Conservation (phyloP, 1,139 yeast species). For the Neolecta irregularis region DNA sequence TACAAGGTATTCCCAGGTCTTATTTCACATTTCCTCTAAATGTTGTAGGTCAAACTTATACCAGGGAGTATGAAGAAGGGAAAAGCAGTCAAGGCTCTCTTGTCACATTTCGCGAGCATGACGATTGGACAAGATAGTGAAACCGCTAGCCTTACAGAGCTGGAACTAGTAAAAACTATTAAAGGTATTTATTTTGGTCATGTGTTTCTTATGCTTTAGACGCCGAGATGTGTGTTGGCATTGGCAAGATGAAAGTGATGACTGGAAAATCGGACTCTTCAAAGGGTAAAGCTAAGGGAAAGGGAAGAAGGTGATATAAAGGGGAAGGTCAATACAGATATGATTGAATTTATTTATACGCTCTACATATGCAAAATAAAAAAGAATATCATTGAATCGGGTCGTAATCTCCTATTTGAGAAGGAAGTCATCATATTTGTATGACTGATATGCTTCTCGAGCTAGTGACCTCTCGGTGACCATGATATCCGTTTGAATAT, state of each 20-base stretch:
- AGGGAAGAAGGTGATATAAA: not conserved
- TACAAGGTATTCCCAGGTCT: too few relatives aligned
- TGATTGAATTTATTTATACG: too few relatives aligned
- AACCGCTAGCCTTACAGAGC: constrained; percentile 58
- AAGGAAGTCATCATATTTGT: constrained; percentile 8
- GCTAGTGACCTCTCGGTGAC: constrained; percentile 42
- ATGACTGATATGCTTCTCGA: constrained; percentile 9
- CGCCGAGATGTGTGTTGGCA: constrained; percentile 37
- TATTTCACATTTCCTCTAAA: too few relatives aligned
- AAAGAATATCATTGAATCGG: too few relatives aligned
- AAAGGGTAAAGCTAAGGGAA: constrained; percentile 2
- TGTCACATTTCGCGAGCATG: constrained; percentile 43
- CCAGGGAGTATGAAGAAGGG: constrained; percentile 87
- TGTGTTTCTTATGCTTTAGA: too few relatives aligned
- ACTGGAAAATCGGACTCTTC: constrained; percentile 4
- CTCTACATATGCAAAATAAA: too few relatives aligned
- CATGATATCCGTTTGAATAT: constrained; percentile 64
- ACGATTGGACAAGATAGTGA: constrained; percentile 43
- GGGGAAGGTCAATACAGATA: too few relatives aligned
- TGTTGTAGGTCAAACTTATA: constrained; percentile 67
- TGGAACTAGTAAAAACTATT: constrained; percentile 39
- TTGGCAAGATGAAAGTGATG: constrained; percentile 24
- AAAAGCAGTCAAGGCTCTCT: constrained; percentile 41
- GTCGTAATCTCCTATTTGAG: too few relatives aligned
- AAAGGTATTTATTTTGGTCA: too few relatives aligned